Conservation (phyloP, 768 basidiomycete species). For the Termitomyces sp. region DNA sequence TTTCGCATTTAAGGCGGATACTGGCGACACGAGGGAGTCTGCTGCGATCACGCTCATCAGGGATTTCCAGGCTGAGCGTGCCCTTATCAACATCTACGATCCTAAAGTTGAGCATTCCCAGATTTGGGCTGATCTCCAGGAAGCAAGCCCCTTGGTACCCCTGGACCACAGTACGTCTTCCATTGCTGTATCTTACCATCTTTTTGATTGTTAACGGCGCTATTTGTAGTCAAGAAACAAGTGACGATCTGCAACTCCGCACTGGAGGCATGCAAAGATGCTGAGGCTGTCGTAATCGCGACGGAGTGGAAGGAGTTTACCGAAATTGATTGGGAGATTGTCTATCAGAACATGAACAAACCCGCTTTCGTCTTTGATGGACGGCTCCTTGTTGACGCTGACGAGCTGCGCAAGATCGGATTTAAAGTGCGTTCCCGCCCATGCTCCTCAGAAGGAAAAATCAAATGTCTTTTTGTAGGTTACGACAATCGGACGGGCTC, state of each 20-base stretch:
- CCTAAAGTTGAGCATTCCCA: conserved; percentile 82
- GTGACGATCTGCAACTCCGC: conserved; percentile 76
- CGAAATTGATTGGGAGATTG: conserved; percentile 82
- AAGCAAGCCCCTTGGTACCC: conserved; percentile 58
- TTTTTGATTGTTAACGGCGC: neutral
- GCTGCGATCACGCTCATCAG: conserved; percentile 91
- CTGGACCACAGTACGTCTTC: conserved; percentile 61
- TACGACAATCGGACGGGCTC: conserved; percentile 49
- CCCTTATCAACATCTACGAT: conserved; percentile 85
- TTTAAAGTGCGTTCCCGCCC: conserved; percentile 60
- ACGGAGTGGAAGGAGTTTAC: conserved; percentile 99
- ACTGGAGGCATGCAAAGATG: conserved; percentile 80
- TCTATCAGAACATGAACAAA: conserved; percentile 89
- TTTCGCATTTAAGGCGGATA: conserved; percentile 99
- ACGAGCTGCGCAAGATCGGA: conserved; percentile 76
- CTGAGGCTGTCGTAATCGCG: conserved; percentile 92
- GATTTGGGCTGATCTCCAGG: conserved; percentile 78
- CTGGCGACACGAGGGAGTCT: conserved; percentile 98
- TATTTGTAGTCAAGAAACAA: conserved; percentile 71
- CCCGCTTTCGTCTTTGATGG: conserved; percentile 99
- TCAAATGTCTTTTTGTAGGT: conserved; percentile 30
- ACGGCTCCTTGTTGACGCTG: conserved; percentile 78
- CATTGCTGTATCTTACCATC: neutral
- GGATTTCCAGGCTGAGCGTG: conserved; percentile 89
- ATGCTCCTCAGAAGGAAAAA: neutral